Evolutionary conservation across 495 filamentous ascomycete genomes (phyloP).

Genomic region (Penicillium parvum): DNA sequence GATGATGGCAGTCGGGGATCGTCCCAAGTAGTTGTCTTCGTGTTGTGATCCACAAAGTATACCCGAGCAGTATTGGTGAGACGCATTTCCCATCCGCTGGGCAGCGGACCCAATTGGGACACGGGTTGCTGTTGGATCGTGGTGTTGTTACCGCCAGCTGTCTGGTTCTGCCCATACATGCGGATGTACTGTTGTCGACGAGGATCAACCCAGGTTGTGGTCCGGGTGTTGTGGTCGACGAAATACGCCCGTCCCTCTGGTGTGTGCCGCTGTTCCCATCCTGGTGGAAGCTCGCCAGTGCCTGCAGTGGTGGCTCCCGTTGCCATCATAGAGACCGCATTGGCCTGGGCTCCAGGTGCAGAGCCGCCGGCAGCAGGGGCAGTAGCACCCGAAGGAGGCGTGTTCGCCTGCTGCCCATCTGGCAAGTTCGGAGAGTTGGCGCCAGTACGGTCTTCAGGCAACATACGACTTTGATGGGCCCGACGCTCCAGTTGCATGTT

Average conservation of each 20-base stretch:
- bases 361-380: background rate
- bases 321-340: constrained; percentile 80
- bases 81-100: constrained; percentile 99
- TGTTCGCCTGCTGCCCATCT: constrained; percentile 53
- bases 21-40: constrained; percentile 99
- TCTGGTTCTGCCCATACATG: constrained; percentile 76
- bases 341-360: constrained; percentile 44
- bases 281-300: constrained; percentile 88
- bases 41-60: constrained; percentile 99
- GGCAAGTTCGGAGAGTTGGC: constrained; percentile 82
- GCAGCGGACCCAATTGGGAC: constrained; percentile 92
- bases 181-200: constrained; percentile 96
- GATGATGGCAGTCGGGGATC: constrained; percentile 94
- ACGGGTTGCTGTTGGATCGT: constrained; percentile 97
- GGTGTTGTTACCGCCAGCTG: constrained; percentile 62
- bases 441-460: constrained; percentile 93
- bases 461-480: constrained; percentile 89
- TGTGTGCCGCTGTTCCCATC: constrained; percentile 94
- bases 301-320: constrained; percentile 93
- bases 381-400: constrained; percentile 39
- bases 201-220: constrained; percentile 99
- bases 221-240: constrained; percentile 98
- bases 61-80: constrained; percentile 96
- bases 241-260: constrained; percentile 95
- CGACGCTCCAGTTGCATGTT: constrained; percentile 88